Conservation (phyloP, 2,329 filamentous ascomycete genomes). For the Magnaporthales sp. region DNA sequence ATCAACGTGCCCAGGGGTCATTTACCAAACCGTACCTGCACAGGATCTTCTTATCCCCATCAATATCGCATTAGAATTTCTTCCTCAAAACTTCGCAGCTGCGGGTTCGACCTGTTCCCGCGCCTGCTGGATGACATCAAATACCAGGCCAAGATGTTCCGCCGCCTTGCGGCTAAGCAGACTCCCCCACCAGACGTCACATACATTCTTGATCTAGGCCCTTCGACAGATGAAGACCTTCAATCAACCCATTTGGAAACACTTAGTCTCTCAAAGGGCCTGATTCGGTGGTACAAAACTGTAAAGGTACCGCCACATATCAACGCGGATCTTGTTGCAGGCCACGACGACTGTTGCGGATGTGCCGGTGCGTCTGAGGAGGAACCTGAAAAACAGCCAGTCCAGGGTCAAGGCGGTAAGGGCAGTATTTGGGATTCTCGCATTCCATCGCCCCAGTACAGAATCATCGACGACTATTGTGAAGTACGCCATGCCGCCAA, state of each 20-base stretch:
- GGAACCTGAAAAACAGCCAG: background rate
- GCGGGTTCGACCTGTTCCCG: constrained; percentile 10
- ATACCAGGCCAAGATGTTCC: constrained; percentile 7
- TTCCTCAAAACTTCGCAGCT: constrained; percentile 8
- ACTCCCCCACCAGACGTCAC: constrained; percentile 14
- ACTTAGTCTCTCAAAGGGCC: constrained; percentile 11
- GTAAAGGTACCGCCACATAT: background rate
- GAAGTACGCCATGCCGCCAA: constrained; percentile 52
- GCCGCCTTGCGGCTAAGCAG: background rate
- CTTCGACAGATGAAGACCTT: constrained; percentile 9
- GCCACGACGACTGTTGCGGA: constrained; percentile 31
- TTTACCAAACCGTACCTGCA: constrained; percentile 9
- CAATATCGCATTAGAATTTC: constrained; percentile 10
- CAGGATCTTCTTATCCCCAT: constrained; percentile 6
- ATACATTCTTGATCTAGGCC: constrained; percentile 13
- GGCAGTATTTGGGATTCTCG: background rate
- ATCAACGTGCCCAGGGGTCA: constrained; percentile 6
- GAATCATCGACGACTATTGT: constrained; percentile 50
- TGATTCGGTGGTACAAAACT: constrained; percentile 11
- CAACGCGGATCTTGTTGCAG: constrained; percentile 10
- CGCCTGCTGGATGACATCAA: constrained; percentile 9
- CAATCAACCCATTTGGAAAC: constrained; percentile 12
- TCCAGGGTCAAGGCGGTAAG: background rate
- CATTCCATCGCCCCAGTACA: background rate
- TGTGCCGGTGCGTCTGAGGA: background rate